Conservation (phyloP, 306 rosid species). For the Trifolium fragiferum region DNA sequence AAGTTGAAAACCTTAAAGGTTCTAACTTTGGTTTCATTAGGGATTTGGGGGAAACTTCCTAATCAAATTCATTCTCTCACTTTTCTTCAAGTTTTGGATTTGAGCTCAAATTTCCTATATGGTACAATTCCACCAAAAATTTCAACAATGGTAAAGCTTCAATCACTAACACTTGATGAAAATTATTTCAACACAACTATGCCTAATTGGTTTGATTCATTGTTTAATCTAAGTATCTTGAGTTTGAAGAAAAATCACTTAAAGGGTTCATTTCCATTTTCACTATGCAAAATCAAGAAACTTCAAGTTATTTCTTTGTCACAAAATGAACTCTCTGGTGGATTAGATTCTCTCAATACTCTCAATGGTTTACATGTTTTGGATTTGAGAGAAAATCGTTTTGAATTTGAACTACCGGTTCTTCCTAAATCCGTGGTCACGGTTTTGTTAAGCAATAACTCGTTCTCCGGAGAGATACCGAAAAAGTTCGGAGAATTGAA, state of each 20-base stretch:
- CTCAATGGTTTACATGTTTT: slow-evolving; percentile 63
- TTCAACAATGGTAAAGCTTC: slow-evolving; percentile 67
- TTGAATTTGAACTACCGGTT: slow-evolving; percentile 68
- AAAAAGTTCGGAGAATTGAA: slow-evolving; percentile 56
- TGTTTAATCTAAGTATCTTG: slow-evolving; percentile 68
- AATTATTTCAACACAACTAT: slow-evolving; percentile 68
- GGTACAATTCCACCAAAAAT: slow-evolving; percentile 72
- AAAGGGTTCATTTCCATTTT: slow-evolving; percentile 70
- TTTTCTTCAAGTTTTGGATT: slow-evolving; percentile 70
- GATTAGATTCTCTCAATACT: slow-evolving; percentile 61
- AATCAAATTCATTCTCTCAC: slow-evolving; percentile 75
- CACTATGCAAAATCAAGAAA: slow-evolving; percentile 58
- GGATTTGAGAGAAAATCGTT: slow-evolving; percentile 71
- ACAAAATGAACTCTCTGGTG: slow-evolving; percentile 75
- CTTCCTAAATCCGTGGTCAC: slow-evolving; percentile 71
- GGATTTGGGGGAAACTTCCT: slow-evolving; percentile 84
- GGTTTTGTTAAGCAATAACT: slow-evolving; percentile 67
- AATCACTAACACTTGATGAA: slow-evolving; percentile 59
- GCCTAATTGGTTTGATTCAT: slow-evolving; percentile 77
- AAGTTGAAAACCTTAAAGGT: slow-evolving; percentile 72
- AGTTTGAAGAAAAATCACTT: slow-evolving; percentile 71
- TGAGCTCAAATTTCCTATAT: slow-evolving; percentile 81
- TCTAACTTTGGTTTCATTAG: slow-evolving; percentile 80
- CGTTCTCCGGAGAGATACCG: slow-evolving; percentile 73
- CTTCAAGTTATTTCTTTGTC: slow-evolving; percentile 67